phyloP scores from a whole-genome alignment of 345 rosid genomes.

The Trapa incisa region DNA sequence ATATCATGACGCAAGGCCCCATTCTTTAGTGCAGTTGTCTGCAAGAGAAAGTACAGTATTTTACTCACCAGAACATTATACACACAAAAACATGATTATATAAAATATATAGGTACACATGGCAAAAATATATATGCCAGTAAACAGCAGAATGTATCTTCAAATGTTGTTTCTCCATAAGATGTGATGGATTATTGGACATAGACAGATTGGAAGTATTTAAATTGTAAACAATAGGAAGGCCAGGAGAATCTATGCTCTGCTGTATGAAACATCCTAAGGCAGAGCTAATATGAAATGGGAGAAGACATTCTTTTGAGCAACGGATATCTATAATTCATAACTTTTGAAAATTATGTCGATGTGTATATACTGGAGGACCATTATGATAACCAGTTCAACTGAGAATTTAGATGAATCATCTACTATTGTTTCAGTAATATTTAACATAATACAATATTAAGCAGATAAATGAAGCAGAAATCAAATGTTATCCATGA shows the following conservation, averaged over 20 bases:
- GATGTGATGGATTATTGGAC: background rate
- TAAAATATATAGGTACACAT: too few relatives aligned
- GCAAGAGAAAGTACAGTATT: slow-evolving; percentile 11
- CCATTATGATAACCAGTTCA: background rate
- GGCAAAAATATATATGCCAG: background rate
- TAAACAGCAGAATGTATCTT: background rate
- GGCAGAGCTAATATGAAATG: background rate
- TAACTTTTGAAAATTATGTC: background rate
- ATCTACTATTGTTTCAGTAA: background rate
- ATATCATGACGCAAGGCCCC: slow-evolving; percentile 74
- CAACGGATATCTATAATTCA: background rate
- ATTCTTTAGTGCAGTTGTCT: slow-evolving; percentile 65
- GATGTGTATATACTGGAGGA: background rate
- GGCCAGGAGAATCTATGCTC: background rate
- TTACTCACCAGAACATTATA: background rate
- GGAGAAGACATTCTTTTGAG: background rate
- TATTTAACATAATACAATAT: background rate
- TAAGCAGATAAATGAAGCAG: background rate
- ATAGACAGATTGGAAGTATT: background rate
- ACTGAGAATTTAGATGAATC: background rate
- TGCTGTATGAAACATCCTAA: background rate
- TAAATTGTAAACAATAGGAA: background rate
- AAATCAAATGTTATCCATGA: slow-evolving; percentile 4
- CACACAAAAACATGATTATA: background rate
- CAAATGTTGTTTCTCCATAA: background rate